Evolutionary conservation across 352 stramenopile genomes (phyloP), one percentile per base, ranked within the genome.

Genomic region (Pythium folliculosum): DNA sequence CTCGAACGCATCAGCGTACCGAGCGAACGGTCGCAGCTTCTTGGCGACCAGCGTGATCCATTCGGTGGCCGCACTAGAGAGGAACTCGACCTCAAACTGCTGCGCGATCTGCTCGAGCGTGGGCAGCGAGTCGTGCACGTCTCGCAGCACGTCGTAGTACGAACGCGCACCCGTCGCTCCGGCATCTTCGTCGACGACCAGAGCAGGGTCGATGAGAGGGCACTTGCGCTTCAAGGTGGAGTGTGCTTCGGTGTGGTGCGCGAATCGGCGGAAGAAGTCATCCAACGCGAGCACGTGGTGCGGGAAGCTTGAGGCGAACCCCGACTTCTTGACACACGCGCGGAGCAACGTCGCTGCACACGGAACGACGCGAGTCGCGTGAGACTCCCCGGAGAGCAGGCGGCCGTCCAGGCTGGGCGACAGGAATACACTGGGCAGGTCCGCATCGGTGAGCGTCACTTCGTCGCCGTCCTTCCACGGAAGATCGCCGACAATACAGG

Each of bases 1-100:
- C 45, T 90, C 80, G 7, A 94, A 72, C 4, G 86, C 84, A 58
- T 94, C 86, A 0, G 81, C 77, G 63, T 92, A 94, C 8, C 86
- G 78, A 5, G 76, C 75, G 69, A 94, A 91, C 25, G 82, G 80
- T 14, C 86, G 84, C 56, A 94, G 63, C 60, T 94, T 94, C 72
- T 94, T 94, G 23, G 84, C 64, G 47, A 90, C 66, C 30, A 86
- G 63, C 17, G 45, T 59, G 27, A 94, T 72, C 57, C 77, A 91
- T 50, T 92, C 80, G n/a, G 80, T 61, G 23, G 74, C 74, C 9
- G 63, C 49, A 2, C 69, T 67, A 3, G 76, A 67, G 9, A 91
- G 45, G 50, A 74, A 80, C 38, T 84, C 73, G 37, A 92, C 49
- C 23, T 79, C 44, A 37, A 78, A 83, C 14, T 82, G 73, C n/a